These are phyloP conservation scores for Gardenia jasminoides DNA, from an alignment of 257 asterid species.

Conservation along the genomic window DNA sequence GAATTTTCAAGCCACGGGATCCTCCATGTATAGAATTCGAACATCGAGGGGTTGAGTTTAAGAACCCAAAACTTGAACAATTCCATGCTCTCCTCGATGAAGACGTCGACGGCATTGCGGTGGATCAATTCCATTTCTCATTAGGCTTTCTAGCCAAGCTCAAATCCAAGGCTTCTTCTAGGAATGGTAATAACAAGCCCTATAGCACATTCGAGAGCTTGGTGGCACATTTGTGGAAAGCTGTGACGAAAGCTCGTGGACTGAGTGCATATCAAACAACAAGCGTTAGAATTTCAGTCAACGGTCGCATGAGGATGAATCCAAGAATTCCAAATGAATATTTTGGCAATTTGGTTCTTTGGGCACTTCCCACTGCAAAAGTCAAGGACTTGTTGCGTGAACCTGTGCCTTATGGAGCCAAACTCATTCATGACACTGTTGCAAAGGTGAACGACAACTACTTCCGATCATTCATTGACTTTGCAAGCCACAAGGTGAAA, in stretches of 20 bases:
- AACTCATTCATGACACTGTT: slow-evolving; percentile 63
- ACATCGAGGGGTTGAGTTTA: slow-evolving; percentile 63
- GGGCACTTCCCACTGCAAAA: slow-evolving; percentile 66
- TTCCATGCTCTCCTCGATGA: slow-evolving; percentile 33
- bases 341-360: slow-evolving; percentile 75
- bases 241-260: slow-evolving; percentile 67
- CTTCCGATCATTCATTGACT: slow-evolving; percentile 76
- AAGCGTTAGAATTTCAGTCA: slow-evolving; percentile 60
- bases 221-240: slow-evolving; percentile 79
- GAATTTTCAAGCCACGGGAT: slow-evolving; percentile 50
- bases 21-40: slow-evolving; percentile 59
- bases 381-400: slow-evolving; percentile 41
- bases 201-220: slow-evolving; percentile 78
- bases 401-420: slow-evolving; percentile 55
- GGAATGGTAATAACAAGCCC: slow-evolving; percentile 37
- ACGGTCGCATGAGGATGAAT: slow-evolving; percentile 63
- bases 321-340: slow-evolving; percentile 63
- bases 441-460: slow-evolving; percentile 49
- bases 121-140: slow-evolving; percentile 57
- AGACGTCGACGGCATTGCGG: slow-evolving; percentile 44
- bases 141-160: slow-evolving; percentile 53
- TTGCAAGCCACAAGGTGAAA: slow-evolving; percentile 47
- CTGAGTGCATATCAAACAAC: slow-evolving; percentile 51
- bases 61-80: slow-evolving; percentile 30
- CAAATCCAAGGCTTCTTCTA: slow-evolving; percentile 57